Evolutionary conservation across 1,284 basidiomycete species (phyloP), one percentile per base, ranked within the genome.

Genomic region (Golubevia pallescens): DNA sequence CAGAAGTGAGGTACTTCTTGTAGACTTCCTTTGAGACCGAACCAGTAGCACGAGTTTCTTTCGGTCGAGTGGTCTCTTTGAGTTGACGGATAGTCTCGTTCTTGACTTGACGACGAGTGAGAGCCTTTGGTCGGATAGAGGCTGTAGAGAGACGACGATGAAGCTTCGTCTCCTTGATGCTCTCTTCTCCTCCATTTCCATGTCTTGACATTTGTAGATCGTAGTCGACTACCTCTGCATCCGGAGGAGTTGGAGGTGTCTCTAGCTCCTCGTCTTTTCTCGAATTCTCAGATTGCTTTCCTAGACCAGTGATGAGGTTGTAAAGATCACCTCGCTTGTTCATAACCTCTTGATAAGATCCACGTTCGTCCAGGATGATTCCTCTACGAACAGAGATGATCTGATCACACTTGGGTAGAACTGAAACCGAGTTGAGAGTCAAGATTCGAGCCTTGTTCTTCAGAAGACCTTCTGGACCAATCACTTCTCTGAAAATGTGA

Each of bases 401-500:
- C 68, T 92, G 89, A 81, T 97, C 92, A 59, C 93, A 92, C 66
- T 94, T 88, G 58, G 90, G 89, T 59, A 95, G 88, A 81, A 93
- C 95, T 16, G 93, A 90, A 53, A 97, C 91, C 57, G 92, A 92
- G 86, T 97, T 95, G 20, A 94, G 96, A 66, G 95, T 93, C 2
- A 97, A 87, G 60, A 97, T 89, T 24, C 95, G 89, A 3, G 94
- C 94, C 86, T 96, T 96, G 48, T 51, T 59, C 20, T 92, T 89
- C 32, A 98, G 90, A 1, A 98, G 80, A 65, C 95, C 95, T 62
- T 90, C 87, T 1, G 95, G 94, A 1, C 95, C 95, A 67, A 97
- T 92, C 38, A 97, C 93, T 58, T 93, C 88, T 76, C 96, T 93
- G 91, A 86, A 89, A 62, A 86, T 81, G 68, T 86, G 86, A 28